Evolutionary conservation across 257 asterid species (phyloP).

Genomic region (Primulina tabacum): DNA sequence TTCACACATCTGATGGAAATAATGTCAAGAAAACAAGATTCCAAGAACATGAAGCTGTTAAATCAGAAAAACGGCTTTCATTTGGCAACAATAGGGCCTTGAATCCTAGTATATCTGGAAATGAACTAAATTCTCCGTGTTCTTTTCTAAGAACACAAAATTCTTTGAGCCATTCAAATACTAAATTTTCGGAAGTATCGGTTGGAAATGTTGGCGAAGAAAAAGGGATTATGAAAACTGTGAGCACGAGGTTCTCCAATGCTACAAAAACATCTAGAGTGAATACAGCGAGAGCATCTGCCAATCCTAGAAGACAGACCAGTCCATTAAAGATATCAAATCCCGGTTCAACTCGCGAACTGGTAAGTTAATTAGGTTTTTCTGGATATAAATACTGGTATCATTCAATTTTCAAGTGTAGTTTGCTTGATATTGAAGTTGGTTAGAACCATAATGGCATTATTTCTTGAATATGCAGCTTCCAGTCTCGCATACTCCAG

Average conservation of each 20-base stretch:
- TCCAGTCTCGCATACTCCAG: slow-evolving; percentile 78
- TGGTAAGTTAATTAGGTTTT: slow-evolving; percentile 46
- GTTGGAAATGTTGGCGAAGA: slow-evolving; percentile 45
- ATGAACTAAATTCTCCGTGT: slow-evolving; percentile 50
- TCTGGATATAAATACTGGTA: not conserved
- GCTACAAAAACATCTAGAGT: slow-evolving; percentile 42
- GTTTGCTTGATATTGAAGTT: not conserved
- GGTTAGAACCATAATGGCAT: not conserved
- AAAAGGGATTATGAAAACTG: slow-evolving; percentile 33
- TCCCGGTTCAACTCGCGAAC: slow-evolving; percentile 88
- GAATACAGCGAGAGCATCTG: slow-evolving; percentile 37
- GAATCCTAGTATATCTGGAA: slow-evolving; percentile 93
- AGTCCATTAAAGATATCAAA: slow-evolving; percentile 63
- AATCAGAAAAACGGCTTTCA: slow-evolving; percentile 59
- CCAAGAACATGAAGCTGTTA: slow-evolving; percentile 42
- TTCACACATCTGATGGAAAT: slow-evolving; percentile 32
- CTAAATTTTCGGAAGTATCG: slow-evolving; percentile 43
- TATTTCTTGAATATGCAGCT: slow-evolving; percentile 49
- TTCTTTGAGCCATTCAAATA: slow-evolving; percentile 41
- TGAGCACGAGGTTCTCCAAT: slow-evolving; percentile 36
- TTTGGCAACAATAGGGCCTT: slow-evolving; percentile 77
- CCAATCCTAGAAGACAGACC: slow-evolving; percentile 53
- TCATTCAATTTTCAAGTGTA: not conserved
- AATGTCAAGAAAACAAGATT: slow-evolving; percentile 52
- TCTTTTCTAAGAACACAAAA: slow-evolving; percentile 49